Base-by-base conservation (phyloP, 768 basidiomycete species). In the Tricholoma furcatifolium region DNA sequence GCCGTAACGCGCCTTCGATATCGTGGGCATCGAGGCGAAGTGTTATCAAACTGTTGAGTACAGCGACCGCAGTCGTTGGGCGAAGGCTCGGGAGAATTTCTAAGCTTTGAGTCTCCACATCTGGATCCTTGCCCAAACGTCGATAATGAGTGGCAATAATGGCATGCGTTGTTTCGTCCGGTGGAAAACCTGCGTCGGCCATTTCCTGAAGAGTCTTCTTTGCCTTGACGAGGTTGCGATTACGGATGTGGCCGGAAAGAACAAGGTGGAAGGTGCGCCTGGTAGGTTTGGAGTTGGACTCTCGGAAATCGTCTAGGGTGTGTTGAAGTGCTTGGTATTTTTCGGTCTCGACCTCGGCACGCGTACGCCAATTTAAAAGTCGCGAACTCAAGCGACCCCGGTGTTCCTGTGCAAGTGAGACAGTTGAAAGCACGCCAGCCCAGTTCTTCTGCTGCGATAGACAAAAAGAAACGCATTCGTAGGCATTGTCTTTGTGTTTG, bases 31-130 rank as follows among this genome's bases (percentile, higher is more conserved):
- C 84, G 36, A 92, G 63, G 41, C 79, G 74, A 36, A 84, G 74
- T 56, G 80, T 80, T 40, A 90, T 73, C n/a, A 91, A 70, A 54
- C 76, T 77, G 74, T 92, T 92, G 64, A 91, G 63, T n/a, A 83
- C 74, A 24, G 67, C 65, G n/a, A 82, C 80, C 36, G 80, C 75
- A 1, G 69, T 67, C 3, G 57, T 65, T 12, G 58, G 60, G 54
- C 72, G 69, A 53, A 84, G 64, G 20, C 68, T 61, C 34, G 60
- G 68, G 38, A 91, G 62, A 23, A 71, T 70, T 30, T 73, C 69
- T 53, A 88, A 60, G 1, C 82, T 80, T 47, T 72, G 75, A 38
- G 70, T 64, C 59, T 83, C 76, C 21, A 91, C 79, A 51, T 78
- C 68, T 8, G 61, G 59, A 61, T 88, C 83, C 23, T 73, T 68